These are phyloP conservation scores for Naganishia sp. DNA, from an alignment of 1,284 basidiomycete species.

Conservation along the genomic window DNA sequence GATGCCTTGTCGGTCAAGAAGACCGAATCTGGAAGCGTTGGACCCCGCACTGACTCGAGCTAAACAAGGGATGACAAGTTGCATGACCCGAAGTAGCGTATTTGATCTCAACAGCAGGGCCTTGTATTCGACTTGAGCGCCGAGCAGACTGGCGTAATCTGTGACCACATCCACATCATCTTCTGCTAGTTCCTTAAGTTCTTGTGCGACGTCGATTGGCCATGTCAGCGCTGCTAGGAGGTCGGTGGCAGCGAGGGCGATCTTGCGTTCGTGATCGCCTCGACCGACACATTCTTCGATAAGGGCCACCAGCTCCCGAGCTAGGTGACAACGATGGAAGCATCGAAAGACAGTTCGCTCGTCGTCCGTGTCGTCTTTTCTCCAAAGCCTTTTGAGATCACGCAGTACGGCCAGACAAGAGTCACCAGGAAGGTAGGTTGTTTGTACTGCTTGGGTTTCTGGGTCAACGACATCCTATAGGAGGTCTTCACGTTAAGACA, in stretches of 20 bases:
- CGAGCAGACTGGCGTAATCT: constrained; percentile 79
- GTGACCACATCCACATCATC: constrained; percentile 69
- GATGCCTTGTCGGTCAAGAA: constrained; percentile 55
- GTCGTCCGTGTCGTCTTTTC: constrained; percentile 91
- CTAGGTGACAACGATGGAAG: constrained; percentile 77
- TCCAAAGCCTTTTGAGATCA: constrained; percentile 90
- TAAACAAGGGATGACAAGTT: constrained; percentile 50
- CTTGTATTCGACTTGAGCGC: constrained; percentile 85
- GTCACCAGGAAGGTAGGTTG: constrained; percentile 76
- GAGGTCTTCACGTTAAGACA: background rate
- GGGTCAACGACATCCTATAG: constrained; percentile 56
- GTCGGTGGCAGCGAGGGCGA: constrained; percentile 81
- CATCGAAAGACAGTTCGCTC: constrained; percentile 90
- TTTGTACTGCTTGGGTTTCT: constrained; percentile 57
- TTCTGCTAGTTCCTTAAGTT: constrained; percentile 80
- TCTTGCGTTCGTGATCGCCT: constrained; percentile 64
- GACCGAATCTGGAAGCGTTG: constrained; percentile 6
- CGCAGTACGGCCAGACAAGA: constrained; percentile 80
- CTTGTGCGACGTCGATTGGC: constrained; percentile 91
- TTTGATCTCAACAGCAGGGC: constrained; percentile 50
- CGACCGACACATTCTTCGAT: constrained; percentile 69
- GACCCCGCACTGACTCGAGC: constrained; percentile 39
- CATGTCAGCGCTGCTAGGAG: constrained; percentile 93
- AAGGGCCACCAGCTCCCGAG: constrained; percentile 85
- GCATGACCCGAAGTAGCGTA: constrained; percentile 48